Conservation (phyloP, 495 filamentous ascomycete genomes). For the Neurospora africana region DNA sequence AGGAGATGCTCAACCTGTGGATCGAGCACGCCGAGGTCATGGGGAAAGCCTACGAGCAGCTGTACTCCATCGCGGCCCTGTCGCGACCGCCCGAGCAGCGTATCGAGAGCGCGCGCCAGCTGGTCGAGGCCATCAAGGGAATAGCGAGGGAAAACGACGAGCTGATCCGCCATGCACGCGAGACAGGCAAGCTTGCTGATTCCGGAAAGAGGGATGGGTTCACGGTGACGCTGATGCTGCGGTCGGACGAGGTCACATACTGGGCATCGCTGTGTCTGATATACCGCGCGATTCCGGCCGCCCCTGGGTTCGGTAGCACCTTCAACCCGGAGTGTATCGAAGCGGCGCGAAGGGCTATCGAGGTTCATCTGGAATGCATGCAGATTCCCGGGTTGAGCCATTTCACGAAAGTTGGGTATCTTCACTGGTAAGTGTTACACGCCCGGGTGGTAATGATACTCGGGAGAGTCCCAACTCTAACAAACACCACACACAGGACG, state of each 20-base stretch:
- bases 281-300: conserved; percentile 50
- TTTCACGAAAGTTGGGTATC: conserved; percentile 43
- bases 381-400: conserved; percentile 35
- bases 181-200: conserved; percentile 7
- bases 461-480: not conserved
- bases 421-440: conserved; percentile 45
- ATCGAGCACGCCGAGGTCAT: conserved; percentile 45
- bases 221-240: conserved; percentile 36
- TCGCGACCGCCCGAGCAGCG: conserved; percentile 37
- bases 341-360: conserved; percentile 44
- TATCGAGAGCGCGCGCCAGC: conserved; percentile 23
- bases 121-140: conserved; percentile 14
- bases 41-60: conserved; percentile 44
- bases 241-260: conserved; percentile 46
- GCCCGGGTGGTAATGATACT: no score
- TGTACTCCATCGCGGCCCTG: conserved; percentile 53
- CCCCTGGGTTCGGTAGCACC: conserved; percentile 29
- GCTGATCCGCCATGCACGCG: conserved; percentile 4
- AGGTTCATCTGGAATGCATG: conserved; percentile 43
- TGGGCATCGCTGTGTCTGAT: conserved; percentile 46
- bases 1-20: conserved; percentile 35
- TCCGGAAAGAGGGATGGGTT: conserved; percentile 10
- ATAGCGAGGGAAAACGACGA: conserved; percentile 7
- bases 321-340: conserved; percentile 52
- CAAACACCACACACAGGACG: conserved; percentile 32